Conservation (phyloP, 1,284 basidiomycete species). For the Sanghuangporus weigelae region DNA sequence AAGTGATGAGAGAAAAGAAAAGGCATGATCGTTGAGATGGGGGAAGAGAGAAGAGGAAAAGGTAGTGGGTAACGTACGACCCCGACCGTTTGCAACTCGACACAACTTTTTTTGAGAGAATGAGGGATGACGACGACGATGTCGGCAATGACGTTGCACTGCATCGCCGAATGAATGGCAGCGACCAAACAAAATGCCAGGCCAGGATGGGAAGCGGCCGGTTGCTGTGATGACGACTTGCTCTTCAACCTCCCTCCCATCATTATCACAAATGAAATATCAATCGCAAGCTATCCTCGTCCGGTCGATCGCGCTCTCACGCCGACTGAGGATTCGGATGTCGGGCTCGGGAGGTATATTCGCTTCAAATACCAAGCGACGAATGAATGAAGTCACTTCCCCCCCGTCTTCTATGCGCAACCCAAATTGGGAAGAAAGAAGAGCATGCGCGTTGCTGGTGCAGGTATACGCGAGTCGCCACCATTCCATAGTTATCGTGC, state of each 20-base stretch:
- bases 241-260: too few species aligned
- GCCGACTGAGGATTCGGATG: not conserved
- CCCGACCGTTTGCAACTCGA: not conserved
- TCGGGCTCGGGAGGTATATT: conserved; percentile 1
- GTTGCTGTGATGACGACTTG: not conserved
- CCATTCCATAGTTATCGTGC: too few species aligned
- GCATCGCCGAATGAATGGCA: too few species aligned
- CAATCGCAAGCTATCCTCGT: not conserved
- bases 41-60: not conserved
- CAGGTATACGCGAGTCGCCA: too few species aligned
- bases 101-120: too few species aligned
- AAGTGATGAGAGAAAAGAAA: not conserved
- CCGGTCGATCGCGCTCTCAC: conserved; percentile 2
- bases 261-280: not conserved
- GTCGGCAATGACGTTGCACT: too few species aligned
- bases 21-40: not conserved
- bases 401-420: not conserved
- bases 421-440: not conserved
- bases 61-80: not conserved
- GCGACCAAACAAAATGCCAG: too few species aligned
- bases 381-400: not conserved
- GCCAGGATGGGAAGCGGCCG: not conserved
- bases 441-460: too few species aligned
- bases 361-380: not conserved
- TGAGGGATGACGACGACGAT: too few species aligned